Percentiles rank a stretch among this genome's conserved stretches.
Conservation (phyloP, 2,329 filamentous ascomycete genomes). For the Colletotrichum costaricense region DNA sequence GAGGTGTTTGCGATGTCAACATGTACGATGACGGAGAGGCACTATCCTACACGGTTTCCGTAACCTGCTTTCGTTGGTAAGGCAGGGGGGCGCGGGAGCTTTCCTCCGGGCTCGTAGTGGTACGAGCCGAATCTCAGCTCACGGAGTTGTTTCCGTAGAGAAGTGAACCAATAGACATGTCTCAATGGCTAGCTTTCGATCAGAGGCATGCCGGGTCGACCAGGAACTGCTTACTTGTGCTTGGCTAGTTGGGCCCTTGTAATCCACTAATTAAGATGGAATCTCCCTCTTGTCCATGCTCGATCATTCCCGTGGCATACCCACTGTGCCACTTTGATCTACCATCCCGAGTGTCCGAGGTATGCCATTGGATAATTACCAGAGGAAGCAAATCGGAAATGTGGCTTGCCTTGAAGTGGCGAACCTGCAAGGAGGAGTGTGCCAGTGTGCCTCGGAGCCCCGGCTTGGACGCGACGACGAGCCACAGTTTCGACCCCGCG, state of each 20-base stretch:
- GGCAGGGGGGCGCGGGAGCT: constrained; percentile 14
- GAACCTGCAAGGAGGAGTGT: not conserved
- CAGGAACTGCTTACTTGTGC: not conserved
- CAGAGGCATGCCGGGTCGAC: not conserved
- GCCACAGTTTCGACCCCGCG: not conserved
- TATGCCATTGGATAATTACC: not conserved
- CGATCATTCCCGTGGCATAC: not conserved
- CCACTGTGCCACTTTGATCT: not conserved
- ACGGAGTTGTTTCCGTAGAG: not conserved
- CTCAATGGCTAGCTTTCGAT: not conserved
- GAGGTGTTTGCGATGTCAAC: not conserved
- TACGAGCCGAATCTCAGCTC: not conserved
- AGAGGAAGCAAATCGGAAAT: not conserved
- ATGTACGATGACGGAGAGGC: constrained; percentile 22
- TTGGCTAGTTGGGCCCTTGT: not conserved
- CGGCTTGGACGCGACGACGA: not conserved
- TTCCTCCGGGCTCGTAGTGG: not conserved
- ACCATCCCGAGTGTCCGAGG: not conserved
- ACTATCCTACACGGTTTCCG: not conserved
- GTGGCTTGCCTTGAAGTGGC: not conserved
- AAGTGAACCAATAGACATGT: not conserved
- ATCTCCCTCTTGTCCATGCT: constrained; percentile 1
- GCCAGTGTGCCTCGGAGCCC: not conserved
- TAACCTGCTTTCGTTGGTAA: constrained; percentile 25
- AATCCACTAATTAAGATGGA: not conserved